Base-by-base conservation (phyloP, 352 stramenopile species). In the Globisporangium iwayamae region DNA sequence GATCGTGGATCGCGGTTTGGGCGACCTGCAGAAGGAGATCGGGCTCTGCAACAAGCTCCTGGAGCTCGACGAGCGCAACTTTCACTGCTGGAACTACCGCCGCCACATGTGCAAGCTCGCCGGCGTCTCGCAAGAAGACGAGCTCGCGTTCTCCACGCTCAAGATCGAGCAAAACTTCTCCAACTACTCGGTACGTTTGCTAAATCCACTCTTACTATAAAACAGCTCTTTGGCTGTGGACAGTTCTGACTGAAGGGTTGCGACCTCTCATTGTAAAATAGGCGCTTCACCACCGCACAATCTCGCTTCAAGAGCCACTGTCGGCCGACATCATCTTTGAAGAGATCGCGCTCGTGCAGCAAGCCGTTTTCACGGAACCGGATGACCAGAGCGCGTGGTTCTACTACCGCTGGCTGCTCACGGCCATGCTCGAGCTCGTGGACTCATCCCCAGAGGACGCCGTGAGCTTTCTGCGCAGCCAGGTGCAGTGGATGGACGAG, bases 41-140 rank as follows among this genome's bases (percentile, higher is more conserved):
- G 73, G 62, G 50, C 71, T 95, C 41, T 93, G 81, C 69, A 74
- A 90, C 65, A 87, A 87, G 60, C 71, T 91, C 9, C 69, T 91
- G 46, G 70, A 93, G 56, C 84, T 98, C 67, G 98, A 99, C 75
- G 96, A 99, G 63, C 85, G 97, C 38, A 99, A 99, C 68, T 99
- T 99, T 71, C 98, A 99, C 73, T 99, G 97, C 74, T 99, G 97
- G 96, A 99, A 99, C 71, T 99, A 99, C 75, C 94, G 85, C 28
- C 83, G 81, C 38, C 75, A 91, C 67, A 79, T 94, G 22, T 85
- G 81, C 59, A 75, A 81, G 22, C 67, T 88, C 53, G 78, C 79
- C 9, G 75, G 75, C 20, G 62, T 85, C 2, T 70, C 74, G 0
- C 59, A 71, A 18, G 72, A 93, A 7, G 73, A 95, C 22, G 91